Percentiles rank a stretch among this genome's conserved stretches.
phyloP scores from a whole-genome alignment of 148 eudicot genomes.

The Rhododendron vialii region DNA sequence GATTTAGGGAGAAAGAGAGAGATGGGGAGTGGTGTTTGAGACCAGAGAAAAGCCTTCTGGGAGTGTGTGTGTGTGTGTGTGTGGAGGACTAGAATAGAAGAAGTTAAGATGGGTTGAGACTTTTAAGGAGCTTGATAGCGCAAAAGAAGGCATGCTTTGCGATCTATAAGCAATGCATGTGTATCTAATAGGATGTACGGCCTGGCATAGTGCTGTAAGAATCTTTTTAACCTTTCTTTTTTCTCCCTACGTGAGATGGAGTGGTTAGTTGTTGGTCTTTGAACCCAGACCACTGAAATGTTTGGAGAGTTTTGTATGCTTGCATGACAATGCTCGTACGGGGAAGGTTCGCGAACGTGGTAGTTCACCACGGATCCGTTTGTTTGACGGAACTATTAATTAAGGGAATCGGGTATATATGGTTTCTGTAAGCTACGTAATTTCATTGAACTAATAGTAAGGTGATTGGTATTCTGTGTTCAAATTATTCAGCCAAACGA shows the following conservation, averaged over 20 bases:
- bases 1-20: neutral
- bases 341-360: neutral
- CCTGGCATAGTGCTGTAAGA: neutral
- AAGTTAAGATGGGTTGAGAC: neutral
- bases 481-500: neutral
- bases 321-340: neutral
- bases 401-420: neutral
- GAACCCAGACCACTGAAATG: neutral
- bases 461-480: neutral
- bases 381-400: neutral
- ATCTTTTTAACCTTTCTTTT: neutral
- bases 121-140: neutral
- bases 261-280: neutral
- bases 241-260: neutral
- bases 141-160: neutral
- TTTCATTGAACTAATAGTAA: neutral
- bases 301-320: neutral
- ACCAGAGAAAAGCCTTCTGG: neutral
- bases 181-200: neutral
- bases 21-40: neutral
- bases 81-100: neutral
- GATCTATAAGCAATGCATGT: neutral
- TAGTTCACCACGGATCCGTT: neutral
- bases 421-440: too few species aligned
- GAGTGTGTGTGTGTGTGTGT: neutral